Base-by-base conservation (phyloP, 306 rosid species). In the Vachellia pachyceras region DNA sequence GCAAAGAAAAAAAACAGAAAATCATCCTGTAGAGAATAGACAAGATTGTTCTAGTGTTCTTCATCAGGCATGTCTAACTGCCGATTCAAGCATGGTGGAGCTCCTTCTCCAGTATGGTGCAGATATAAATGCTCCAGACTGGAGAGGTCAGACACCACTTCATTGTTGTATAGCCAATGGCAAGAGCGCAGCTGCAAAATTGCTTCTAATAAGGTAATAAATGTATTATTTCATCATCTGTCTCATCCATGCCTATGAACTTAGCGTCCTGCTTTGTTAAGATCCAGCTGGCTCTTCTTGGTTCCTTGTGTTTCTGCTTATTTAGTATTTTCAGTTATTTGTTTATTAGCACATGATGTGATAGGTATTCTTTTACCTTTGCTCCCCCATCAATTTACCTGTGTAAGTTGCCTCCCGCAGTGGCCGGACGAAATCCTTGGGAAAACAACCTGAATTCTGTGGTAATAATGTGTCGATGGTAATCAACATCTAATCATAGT, bases 91-190 rank as follows among this genome's bases (percentile, higher is more conserved):
- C 84, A 93, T 91, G 97, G 81, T 91, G 55, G 97, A 93, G 80
- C 79, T 93, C 25, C 92, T 93, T 75, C 70, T 89, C 70, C 97
- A 93, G 80, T 84, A 87, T 66, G 97, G 97, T 10, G 97, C 97
- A 66, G 82, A 89, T 42, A 29, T 88, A 81, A 89, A 93, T 66
- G 90, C 88, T 77, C 10, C 80, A 52, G 97, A 93, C 83, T 85
- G 72, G 7, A 88, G 35, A 75, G 94, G 91, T 61, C 86, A 81
- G 73, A 89, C 94, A 63, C 91, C 97, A 14, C 85, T 93, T 25
- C 96, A 91, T 86, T 89, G 87, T 77, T 89, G 92, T 82, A 77
- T 79, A 42, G 33, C 73, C 80, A 83, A 76, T 47, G 87, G 94
- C 73, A 88, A 90, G 44, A 73, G 44, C 61, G 77, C 85, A 78